A percentile compares a stretch with the other conserved stretches of the same genome.
These are phyloP conservation scores for Apophysomyces elegans DNA, from an alignment of 371 early-diverging fungal genomes.

Conservation along the genomic window DNA sequence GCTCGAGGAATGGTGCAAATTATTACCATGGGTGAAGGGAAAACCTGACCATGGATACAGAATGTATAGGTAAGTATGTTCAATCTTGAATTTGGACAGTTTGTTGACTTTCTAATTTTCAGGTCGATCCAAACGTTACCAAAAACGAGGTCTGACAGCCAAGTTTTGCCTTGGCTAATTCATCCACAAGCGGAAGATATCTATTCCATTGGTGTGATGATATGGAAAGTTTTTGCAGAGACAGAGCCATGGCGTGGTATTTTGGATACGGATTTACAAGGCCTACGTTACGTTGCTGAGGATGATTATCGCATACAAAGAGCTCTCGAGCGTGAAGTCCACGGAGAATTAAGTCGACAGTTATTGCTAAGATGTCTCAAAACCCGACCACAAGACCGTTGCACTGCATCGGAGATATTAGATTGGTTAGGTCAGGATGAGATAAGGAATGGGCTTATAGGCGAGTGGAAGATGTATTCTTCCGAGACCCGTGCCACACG, in stretches of 20 bases:
- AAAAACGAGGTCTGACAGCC: constrained; percentile 48
- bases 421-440: constrained; percentile 40
- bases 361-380: constrained; percentile 54
- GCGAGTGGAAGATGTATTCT: constrained; percentile 47
- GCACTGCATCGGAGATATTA: constrained; percentile 44
- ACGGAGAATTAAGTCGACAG: constrained; percentile 48
- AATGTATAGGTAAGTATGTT: constrained; percentile 31
- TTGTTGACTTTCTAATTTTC: not conserved
- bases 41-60: constrained; percentile 64
- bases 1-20: constrained; percentile 47
- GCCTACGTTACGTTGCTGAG: constrained; percentile 57
- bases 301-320: constrained; percentile 53
- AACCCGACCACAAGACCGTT: constrained; percentile 48
- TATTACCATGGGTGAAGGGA: constrained; percentile 52
- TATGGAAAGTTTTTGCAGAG: constrained; percentile 66
- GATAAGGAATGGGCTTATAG: constrained; percentile 31
- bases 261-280: constrained; percentile 61
- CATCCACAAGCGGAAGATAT: constrained; percentile 66
- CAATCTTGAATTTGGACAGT: not conserved
- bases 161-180: constrained; percentile 48
- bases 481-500: constrained; percentile 34
- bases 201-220: constrained; percentile 63
- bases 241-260: constrained; percentile 70
- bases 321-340: constrained; percentile 51
- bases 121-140: constrained; percentile 66